Conservation (phyloP, 371 early-diverging fungal genomes). For the Saksenaea oblongispora region DNA sequence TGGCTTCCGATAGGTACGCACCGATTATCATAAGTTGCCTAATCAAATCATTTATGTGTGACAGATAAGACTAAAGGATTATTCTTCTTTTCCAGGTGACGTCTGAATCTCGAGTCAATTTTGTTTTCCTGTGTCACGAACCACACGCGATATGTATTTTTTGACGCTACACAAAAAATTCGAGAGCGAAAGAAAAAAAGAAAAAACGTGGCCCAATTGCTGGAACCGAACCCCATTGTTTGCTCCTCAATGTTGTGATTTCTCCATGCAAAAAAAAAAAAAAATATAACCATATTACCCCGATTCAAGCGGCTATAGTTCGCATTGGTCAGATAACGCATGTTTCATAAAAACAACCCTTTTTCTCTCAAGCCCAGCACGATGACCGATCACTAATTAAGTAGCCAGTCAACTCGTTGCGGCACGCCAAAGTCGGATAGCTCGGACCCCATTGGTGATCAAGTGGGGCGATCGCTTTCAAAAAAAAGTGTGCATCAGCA, state of each 20-base stretch:
- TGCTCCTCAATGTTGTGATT: not conserved
- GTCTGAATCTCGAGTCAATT: conserved; percentile 5
- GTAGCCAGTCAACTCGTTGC: conserved; percentile 4
- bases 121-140: not conserved
- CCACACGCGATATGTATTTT: conserved; percentile 3
- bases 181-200: conserved; percentile 1
- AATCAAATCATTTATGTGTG: conserved; percentile 5
- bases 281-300: not conserved
- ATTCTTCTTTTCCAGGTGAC: conserved; percentile 15
- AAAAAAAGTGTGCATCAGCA: not conserved
- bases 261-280: conserved; percentile 4
- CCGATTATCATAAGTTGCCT: conserved; percentile 15
- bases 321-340: not conserved
- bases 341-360: conserved; percentile 3
- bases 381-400: conserved; percentile 5
- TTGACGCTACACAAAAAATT: conserved; percentile 1
- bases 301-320: conserved; percentile 1
- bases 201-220: conserved; percentile 6
- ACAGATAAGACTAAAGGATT: not conserved
- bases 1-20: conserved; percentile 25
- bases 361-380: not conserved
- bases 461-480: conserved; percentile 6
- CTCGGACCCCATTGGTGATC: conserved; percentile 6
- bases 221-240: conserved; percentile 6
- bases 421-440: conserved; percentile 6